Base-by-base conservation (phyloP, 306 rosid species). In the Dryas octopetala region DNA sequence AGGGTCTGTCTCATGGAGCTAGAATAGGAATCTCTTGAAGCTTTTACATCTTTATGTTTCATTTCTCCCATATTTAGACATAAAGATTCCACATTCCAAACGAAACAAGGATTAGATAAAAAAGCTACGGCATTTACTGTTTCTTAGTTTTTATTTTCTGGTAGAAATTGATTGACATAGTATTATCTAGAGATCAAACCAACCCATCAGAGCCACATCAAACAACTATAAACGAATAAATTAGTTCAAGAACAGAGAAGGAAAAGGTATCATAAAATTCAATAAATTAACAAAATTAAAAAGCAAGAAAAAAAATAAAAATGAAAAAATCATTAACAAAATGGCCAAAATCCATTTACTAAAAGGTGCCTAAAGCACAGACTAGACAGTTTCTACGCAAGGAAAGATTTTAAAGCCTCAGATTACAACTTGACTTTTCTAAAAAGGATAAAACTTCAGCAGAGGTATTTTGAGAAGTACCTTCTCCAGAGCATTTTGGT, bases 361-460 rank as follows among this genome's bases (percentile, higher is more conserved):
- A 68, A 78, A 32, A 61, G 64, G 63, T 65, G 83, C 54, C 76
- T 74, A 67, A 3, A 73, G 73, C 83, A 55, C 66, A 78, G 74
- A 75, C 75, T 75, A 78, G 63, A 79, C 75, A 58, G 68, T 76
- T 76, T 76, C 75, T 62, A 53, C 40, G 70, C n/a, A 62, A 74
- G 74, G 76, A 80, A 81, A 81, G 78, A 68, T 69, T 66, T 79
- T 68, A 63, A 81, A 81, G 82, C 90, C 89, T 86, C 81, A 84
- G 87, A 86, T 80, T 78, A 88, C 93, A 86, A 88, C 86, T 84
- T 85, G 66, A 70, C 75, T 69, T 81, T 76, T 76, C 67, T 75
- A 70, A 74, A 28, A 80, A 68, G 75, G 75, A 82, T 86, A 81
- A 73, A 81, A 83, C 85, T 67, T 78, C 69, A 68, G 76, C 82